Base-by-base conservation (phyloP, 441 rosid species). In the Gossypium davidsonii region DNA sequence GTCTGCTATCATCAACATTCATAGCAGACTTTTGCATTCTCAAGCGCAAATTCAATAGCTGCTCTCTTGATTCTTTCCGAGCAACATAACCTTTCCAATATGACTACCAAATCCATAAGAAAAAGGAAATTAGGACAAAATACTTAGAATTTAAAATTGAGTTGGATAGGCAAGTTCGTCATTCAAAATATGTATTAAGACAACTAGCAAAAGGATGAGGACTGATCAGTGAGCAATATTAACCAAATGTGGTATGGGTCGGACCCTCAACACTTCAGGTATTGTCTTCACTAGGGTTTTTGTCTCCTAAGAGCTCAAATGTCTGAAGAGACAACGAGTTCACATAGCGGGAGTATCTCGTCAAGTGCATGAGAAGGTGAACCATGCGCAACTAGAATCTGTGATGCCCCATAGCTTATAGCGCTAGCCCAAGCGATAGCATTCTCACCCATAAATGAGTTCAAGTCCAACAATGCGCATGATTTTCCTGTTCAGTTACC, bases 1-100 rank as follows among this genome's bases (percentile, higher is more conserved):
- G 88, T 88, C 81, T 87, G 71, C 82, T 85, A 79, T 91, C 97
- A 76, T 94, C 96, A 49, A 90, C 85, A 82, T 92, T 91, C 78
- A 75, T 80, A 26, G 97, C 94, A 72, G 98, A 88, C 61, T 83
- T 88, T 71, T 77, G 86, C 76, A 92, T 83, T 84, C 93, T 83
- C 80, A 73, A 67, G 73, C 97, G 87, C 77, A 92, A 76, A 76
- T 90, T 90, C 67, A 77, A 42, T 46, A 94, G 82, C 75, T 83
- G 90, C 57, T 77, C 86, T 65, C 82, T 87, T 39, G 91, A 87
- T 34, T 85, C 87, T 80, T 89, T 94, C 73, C 98, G 89, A 51
- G 84, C 85, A 75, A 84, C 79, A 56, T 85, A 86, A 34, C 97
- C 99, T 88, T 85, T 91, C 97, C 96, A 91, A 78, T 78, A 83